phyloP scores from a whole-genome alignment of 1,284 basidiomycete genomes.

The Pseudozyma flocculosa region DNA sequence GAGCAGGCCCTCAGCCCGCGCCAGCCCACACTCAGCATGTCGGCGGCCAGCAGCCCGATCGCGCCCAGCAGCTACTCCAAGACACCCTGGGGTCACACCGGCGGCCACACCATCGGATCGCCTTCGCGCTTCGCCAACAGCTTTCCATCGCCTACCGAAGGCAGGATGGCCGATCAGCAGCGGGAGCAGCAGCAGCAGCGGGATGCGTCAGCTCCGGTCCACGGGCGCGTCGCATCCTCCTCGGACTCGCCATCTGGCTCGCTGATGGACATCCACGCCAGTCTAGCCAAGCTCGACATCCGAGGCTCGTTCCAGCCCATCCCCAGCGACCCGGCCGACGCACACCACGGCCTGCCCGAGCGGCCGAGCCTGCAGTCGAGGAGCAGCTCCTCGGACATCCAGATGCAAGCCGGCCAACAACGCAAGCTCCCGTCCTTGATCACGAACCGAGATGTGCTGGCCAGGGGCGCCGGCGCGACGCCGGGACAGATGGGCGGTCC shows the following conservation, averaged over 20 bases:
- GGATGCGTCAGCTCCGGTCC: slow-evolving; percentile 3
- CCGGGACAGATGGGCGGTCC: slow-evolving; percentile 11
- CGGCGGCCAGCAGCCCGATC: slow-evolving; percentile 21
- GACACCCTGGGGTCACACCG: slow-evolving; percentile 22
- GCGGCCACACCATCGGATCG: slow-evolving; percentile 25
- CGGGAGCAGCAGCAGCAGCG: slow-evolving; percentile 1
- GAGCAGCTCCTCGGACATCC: slow-evolving; percentile 8
- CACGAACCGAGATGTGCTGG: slow-evolving; percentile 42
- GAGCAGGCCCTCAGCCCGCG: slow-evolving; percentile 23
- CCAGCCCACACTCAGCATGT: slow-evolving; percentile 20
- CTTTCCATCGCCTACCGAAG: slow-evolving; percentile 20
- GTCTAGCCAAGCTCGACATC: slow-evolving; percentile 25
- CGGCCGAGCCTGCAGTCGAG: slow-evolving; percentile 4
- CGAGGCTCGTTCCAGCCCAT: slow-evolving; percentile 19
- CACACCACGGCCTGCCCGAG: slow-evolving; percentile 4
- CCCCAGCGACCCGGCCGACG: slow-evolving; percentile 8
- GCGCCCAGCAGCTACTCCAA: slow-evolving; percentile 23
- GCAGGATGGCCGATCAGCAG: not conserved
- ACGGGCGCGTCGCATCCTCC: slow-evolving; percentile 9
- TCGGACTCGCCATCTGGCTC: slow-evolving; percentile 11
- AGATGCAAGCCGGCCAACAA: slow-evolving; percentile 2
- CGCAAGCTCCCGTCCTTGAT: slow-evolving; percentile 42
- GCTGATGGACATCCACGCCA: slow-evolving; percentile 14
- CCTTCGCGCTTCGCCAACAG: slow-evolving; percentile 32
- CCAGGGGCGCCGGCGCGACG: slow-evolving; percentile 12